Conservation (phyloP, 371 early-diverging fungal species). For the Caulochytrium protostelioides region DNA sequence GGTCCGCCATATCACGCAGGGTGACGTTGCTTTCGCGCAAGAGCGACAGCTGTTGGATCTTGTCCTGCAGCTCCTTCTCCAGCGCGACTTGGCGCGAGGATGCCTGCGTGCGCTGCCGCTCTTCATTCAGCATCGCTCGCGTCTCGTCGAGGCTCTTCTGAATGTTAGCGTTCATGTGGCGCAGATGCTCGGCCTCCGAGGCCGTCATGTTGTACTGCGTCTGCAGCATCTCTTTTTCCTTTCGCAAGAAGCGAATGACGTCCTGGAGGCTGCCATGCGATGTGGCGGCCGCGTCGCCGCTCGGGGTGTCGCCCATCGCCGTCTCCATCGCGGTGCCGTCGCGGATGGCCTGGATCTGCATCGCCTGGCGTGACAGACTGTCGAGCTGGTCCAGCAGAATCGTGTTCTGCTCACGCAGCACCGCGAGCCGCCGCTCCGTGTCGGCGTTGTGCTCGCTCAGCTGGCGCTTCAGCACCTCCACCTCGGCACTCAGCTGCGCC, state of each 20-base stretch:
- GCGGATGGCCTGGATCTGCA: too few species aligned
- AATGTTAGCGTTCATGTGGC: too few species aligned
- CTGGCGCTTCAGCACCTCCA: too few species aligned
- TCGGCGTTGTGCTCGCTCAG: too few species aligned
- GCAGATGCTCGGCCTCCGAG: conserved; percentile 36
- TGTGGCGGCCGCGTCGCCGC: too few species aligned
- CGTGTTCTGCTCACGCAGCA: background rate
- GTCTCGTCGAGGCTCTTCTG: conserved; percentile 37
- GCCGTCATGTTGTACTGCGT: conserved; percentile 36
- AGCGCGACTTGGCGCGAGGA: too few species aligned
- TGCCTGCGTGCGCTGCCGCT: conserved; percentile 21
- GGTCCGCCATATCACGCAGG: conserved; percentile 29
- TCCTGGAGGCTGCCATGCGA: too few species aligned
- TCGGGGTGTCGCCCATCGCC: conserved; percentile 13
- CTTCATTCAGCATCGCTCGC: conserved; percentile 26
- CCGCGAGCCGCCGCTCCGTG: background rate
- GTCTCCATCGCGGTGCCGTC: conserved; percentile 2
- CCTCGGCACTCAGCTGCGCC: conserved; percentile 1
- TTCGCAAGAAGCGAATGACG: conserved; percentile 37
- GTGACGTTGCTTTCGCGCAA: conserved; percentile 47
- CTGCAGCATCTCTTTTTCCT: conserved; percentile 40
- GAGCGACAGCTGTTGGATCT: conserved; percentile 35
- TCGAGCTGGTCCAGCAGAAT: background rate
- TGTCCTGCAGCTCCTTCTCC: conserved; percentile 30
- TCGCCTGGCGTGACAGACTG: too few species aligned